Evolutionary conservation across 257 asterid genomes (phyloP).

Genomic region (Parsonsia alboflavescens): DNA sequence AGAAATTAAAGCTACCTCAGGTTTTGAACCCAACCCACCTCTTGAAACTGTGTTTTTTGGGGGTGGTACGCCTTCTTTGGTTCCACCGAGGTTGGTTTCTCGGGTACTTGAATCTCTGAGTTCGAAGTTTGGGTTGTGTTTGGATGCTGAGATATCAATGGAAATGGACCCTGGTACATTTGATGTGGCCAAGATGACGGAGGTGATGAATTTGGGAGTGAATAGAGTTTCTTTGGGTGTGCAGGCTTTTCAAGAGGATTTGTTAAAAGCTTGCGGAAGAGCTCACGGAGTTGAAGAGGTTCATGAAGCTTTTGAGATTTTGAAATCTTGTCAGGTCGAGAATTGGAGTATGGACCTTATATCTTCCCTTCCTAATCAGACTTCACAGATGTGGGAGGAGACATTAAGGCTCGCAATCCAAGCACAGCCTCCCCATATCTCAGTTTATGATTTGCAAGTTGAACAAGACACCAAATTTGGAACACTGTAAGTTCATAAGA

Average conservation of each 20-base stretch:
- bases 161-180: slow-evolving; percentile 99
- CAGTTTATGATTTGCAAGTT: slow-evolving; percentile 92
- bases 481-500: slow-evolving; percentile 47
- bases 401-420: slow-evolving; percentile 61
- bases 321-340: slow-evolving; percentile 53
- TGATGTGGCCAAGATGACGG: slow-evolving; percentile 47
- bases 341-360: slow-evolving; percentile 94
- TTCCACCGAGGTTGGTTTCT: slow-evolving; percentile 65
- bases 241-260: slow-evolving; percentile 79
- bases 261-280: slow-evolving; percentile 88
- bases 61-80: slow-evolving; percentile 95
- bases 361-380: slow-evolving; percentile 87
- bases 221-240: slow-evolving; percentile 93
- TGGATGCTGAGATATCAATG: slow-evolving; percentile 84
- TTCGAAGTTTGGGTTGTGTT: slow-evolving; percentile 52
- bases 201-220: slow-evolving; percentile 58
- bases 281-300: slow-evolving; percentile 78
- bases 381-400: slow-evolving; percentile 79
- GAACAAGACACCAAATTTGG: slow-evolving; percentile 86
- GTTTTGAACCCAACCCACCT: slow-evolving; percentile 43
- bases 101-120: slow-evolving; percentile 49
- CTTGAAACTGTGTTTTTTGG: slow-evolving; percentile 88
- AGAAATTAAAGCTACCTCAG: slow-evolving; percentile 60
- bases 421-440: slow-evolving; percentile 71
- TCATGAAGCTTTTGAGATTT: slow-evolving; percentile 66